Evolutionary conservation across 768 basidiomycete genomes (phyloP).

Genomic region (Boletus tylopilopsis): DNA sequence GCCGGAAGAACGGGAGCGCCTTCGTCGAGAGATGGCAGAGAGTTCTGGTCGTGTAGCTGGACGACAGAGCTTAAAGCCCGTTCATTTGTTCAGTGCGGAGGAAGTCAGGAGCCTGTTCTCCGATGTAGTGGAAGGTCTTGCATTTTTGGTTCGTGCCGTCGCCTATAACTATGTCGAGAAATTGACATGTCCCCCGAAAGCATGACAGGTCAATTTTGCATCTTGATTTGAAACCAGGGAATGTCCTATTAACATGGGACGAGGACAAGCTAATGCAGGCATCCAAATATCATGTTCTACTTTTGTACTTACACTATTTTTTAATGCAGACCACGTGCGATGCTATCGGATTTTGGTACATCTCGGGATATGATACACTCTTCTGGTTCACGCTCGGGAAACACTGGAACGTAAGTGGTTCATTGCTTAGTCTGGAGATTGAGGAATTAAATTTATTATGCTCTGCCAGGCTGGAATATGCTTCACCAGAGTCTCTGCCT

Average conservation of each 20-base stretch:
- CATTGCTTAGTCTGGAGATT: background rate
- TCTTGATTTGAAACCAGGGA: slow-evolving; percentile 91
- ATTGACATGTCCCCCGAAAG: slow-evolving; percentile 34
- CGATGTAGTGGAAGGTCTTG: slow-evolving; percentile 84
- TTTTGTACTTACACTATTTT: background rate
- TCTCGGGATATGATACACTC: slow-evolving; percentile 85
- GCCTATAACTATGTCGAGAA: background rate
- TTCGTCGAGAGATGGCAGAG: slow-evolving; percentile 50
- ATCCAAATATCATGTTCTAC: background rate
- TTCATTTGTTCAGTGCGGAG: slow-evolving; percentile 81
- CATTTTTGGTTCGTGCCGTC: slow-evolving; percentile 64
- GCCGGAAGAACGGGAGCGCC: slow-evolving; percentile 58
- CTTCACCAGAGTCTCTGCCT: slow-evolving; percentile 83
- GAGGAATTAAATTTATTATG: background rate
- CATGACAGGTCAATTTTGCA: slow-evolving; percentile 85
- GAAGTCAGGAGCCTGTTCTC: slow-evolving; percentile 79
- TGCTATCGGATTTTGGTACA: slow-evolving; percentile 95
- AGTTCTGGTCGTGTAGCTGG: slow-evolving; percentile 22
- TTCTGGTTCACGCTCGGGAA: slow-evolving; percentile 72
- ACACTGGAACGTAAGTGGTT: slow-evolving; percentile 84
- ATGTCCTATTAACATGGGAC: slow-evolving; percentile 90
- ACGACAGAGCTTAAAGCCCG: slow-evolving; percentile 55
- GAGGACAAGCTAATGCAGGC: slow-evolving; percentile 77
- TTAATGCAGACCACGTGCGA: slow-evolving; percentile 71
- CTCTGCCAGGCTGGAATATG: slow-evolving; percentile 81